These are phyloP conservation scores for Cytidiella melzeri DNA, from an alignment of 768 basidiomycete species.

Conservation along the genomic window DNA sequence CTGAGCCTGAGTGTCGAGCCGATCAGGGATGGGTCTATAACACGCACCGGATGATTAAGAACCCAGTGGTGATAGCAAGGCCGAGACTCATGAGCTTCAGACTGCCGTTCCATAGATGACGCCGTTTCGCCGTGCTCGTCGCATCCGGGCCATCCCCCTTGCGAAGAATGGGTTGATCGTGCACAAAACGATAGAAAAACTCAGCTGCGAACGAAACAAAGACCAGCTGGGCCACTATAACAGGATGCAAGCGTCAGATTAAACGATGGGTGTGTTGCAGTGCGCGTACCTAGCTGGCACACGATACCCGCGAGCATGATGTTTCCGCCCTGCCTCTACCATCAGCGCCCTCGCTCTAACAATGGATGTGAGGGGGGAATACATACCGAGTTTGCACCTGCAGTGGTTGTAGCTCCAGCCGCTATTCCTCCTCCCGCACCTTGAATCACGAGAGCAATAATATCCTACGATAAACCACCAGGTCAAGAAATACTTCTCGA, in stretches of 20 bases:
- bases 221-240: constrained; percentile 34
- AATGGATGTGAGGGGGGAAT: not conserved
- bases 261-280: not conserved
- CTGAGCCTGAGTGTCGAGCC: not conserved
- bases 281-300: constrained; percentile 44
- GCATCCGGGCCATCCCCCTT: not conserved
- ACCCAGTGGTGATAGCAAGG: constrained; percentile 14
- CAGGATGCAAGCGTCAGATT: not conserved
- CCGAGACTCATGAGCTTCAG: constrained; percentile 14
- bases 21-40: not conserved
- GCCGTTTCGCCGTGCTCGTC: too few species aligned
- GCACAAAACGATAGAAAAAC: constrained; percentile 36
- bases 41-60: constrained; percentile 20
- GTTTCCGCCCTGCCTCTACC: constrained; percentile 32
- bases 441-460: constrained; percentile 56
- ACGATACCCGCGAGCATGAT: constrained; percentile 62
- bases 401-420: constrained; percentile 16
- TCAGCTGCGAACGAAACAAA: constrained; percentile 38
- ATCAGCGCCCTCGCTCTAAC: not conserved
- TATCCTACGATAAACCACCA: constrained; percentile 33
- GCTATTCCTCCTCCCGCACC: constrained; percentile 58
- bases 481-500: too few species aligned
- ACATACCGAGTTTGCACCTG: constrained; percentile 19
- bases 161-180: constrained; percentile 28
- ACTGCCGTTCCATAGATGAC: constrained; percentile 3